Evolutionary conservation across 2,329 filamentous ascomycete species (phyloP).

Genomic region (Penicillium brasilianum): DNA sequence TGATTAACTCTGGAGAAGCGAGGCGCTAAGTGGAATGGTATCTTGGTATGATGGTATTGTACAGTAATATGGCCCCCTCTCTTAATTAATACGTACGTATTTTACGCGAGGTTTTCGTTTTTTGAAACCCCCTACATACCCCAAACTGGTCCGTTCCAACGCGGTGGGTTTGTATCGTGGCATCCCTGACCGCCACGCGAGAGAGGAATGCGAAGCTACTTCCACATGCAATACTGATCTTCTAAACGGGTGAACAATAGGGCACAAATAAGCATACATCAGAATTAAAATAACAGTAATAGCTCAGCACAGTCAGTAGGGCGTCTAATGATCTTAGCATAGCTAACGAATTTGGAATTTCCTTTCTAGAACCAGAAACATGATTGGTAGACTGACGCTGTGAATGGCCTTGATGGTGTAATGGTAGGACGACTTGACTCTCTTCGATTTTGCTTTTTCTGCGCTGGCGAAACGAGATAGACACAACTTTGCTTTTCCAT

Average conservation of each 20-base stretch:
- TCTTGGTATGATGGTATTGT: background rate
- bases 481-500: background rate
- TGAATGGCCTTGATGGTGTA: constrained; percentile 4
- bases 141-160: constrained; percentile 1
- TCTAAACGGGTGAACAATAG: background rate
- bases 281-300: background rate
- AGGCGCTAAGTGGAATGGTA: background rate
- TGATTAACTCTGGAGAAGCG: background rate
- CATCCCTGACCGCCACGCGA: constrained; percentile 41
- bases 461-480: background rate
- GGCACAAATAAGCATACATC: background rate
- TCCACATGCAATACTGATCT: background rate
- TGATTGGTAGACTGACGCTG: background rate
- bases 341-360: background rate
- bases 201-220: constrained; percentile 10
- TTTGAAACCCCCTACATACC: background rate
- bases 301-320: background rate
- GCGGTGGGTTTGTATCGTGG: constrained; percentile 3
- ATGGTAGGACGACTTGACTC: background rate
- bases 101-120: background rate
- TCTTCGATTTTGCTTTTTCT: background rate
- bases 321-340: background rate
- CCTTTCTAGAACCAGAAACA: background rate
- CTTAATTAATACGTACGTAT: background rate
- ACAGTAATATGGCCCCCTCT: background rate